phyloP scores from a whole-genome alignment of 352 stramenopile genomes.

The Aphanomyces astaci region DNA sequence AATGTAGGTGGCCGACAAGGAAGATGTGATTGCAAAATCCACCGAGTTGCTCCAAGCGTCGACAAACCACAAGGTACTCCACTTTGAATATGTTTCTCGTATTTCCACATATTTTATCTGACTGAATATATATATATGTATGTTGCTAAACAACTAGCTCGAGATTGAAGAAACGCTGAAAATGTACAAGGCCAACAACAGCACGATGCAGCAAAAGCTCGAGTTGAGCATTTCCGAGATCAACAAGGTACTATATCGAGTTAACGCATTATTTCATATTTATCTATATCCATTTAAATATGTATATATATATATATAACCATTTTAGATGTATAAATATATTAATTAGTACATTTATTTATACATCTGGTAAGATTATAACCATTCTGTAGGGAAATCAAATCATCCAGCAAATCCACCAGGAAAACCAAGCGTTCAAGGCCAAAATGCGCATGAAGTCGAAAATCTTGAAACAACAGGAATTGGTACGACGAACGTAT shows the following conservation, averaged over 20 bases:
- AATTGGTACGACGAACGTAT: no score
- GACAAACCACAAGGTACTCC: slow-evolving; percentile 15
- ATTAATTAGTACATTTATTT: no score
- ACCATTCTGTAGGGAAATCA: slow-evolving; percentile 61
- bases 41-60: slow-evolving; percentile 2
- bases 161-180: slow-evolving; percentile 81
- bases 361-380: no score
- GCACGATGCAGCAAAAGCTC: slow-evolving; percentile 76
- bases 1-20: slow-evolving; percentile 6
- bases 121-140: no score
- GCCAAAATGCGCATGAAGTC: slow-evolving; percentile 81
- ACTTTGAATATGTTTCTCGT: no score
- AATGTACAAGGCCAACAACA: slow-evolving; percentile 82
- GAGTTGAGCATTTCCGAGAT: slow-evolving; percentile 86
- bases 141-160: slow-evolving; percentile 26
- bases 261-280: no score
- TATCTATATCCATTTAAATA: no score
- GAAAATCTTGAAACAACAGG: slow-evolving; percentile 86
- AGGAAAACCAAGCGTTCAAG: slow-evolving; percentile 65
- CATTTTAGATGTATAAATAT: no score
- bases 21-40: slow-evolving; percentile 12
- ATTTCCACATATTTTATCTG: no score
- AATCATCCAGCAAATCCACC: slow-evolving; percentile 85
- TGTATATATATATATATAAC: no score
- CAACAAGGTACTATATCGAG: slow-evolving; percentile 80